Conservation (phyloP, 441 rosid genomes). For the Omphalea diandra region DNA sequence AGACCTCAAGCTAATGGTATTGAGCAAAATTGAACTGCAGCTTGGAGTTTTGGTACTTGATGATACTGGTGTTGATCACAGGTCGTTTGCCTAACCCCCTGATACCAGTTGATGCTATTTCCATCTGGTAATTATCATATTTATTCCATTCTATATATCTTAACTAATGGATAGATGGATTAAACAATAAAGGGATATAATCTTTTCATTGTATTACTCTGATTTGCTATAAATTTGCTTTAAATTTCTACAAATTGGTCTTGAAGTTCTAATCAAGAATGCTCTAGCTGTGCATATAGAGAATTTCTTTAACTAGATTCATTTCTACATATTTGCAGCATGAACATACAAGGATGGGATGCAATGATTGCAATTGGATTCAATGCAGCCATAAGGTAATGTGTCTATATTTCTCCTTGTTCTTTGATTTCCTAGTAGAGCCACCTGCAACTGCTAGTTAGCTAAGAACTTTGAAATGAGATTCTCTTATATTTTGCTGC, state of each 20-base stretch:
- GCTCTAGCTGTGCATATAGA: not conserved
- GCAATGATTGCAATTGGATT: slow-evolving; percentile 90
- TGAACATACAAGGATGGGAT: slow-evolving; percentile 87
- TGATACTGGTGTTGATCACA: slow-evolving; percentile 58
- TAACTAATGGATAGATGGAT: not conserved
- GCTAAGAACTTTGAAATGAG: not conserved
- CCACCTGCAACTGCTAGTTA: not conserved
- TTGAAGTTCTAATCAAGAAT: too few species aligned
- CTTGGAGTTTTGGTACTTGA: slow-evolving; percentile 89
- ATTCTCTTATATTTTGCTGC: not conserved
- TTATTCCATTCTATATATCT: not conserved
- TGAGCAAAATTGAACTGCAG: not conserved
- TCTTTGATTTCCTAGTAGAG: too few species aligned
- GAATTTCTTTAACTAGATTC: not conserved
- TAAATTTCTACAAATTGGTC: too few species aligned
- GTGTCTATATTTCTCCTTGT: not conserved
- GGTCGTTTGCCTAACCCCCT: slow-evolving; percentile 75
- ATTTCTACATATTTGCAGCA: slow-evolving; percentile 42
- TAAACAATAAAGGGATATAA: too few species aligned
- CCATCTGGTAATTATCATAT: slow-evolving; percentile 57
- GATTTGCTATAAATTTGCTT: too few species aligned
- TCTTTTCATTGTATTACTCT: too few species aligned
- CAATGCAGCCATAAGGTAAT: slow-evolving; percentile 89
- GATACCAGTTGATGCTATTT: slow-evolving; percentile 77
- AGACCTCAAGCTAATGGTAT: not conserved